phyloP scores from a whole-genome alignment of 208 protist species.

The Crithidia fasciculata region DNA sequence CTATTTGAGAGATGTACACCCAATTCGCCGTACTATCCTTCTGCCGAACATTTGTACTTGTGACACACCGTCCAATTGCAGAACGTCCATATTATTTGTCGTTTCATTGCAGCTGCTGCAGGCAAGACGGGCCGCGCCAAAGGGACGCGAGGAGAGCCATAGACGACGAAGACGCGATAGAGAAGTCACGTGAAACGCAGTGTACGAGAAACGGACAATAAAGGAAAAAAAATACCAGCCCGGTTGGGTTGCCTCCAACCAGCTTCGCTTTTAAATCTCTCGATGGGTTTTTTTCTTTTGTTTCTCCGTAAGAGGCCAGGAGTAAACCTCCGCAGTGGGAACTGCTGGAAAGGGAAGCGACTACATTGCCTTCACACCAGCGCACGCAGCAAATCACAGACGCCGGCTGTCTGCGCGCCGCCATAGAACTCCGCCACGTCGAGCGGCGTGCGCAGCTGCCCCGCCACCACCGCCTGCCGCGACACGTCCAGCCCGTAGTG shows the following conservation, averaged over 20 bases:
- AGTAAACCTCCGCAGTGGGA: neutral
- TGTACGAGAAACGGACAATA: too few species aligned
- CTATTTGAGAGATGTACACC: too few species aligned
- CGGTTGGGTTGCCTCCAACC: too few species aligned
- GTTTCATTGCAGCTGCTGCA: too few species aligned
- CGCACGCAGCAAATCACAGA: neutral
- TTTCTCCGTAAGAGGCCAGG: neutral
- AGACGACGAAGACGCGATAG: neutral
- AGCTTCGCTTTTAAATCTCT: too few species aligned
- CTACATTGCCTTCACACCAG: neutral
- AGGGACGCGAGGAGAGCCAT: neutral
- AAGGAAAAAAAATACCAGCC: neutral
- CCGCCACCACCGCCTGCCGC: slow-evolving; percentile 23
- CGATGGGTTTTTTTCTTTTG: neutral
- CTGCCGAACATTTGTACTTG: too few species aligned
- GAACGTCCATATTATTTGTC: too few species aligned
- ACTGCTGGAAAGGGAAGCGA: neutral
- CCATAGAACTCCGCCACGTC: slow-evolving; percentile 26
- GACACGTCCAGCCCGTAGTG: slow-evolving; percentile 15
- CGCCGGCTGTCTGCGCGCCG: neutral
- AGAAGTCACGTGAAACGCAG: neutral
- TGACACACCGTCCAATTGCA: too few species aligned
- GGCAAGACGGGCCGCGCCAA: too few species aligned
- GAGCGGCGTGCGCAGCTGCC: slow-evolving; percentile 33
- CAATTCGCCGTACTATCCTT: too few species aligned